Percentiles rank a stretch among this genome's conserved stretches.
Evolutionary conservation across 23 red algal species (phyloP).

Genomic region (Gracilaria caudata): DNA sequence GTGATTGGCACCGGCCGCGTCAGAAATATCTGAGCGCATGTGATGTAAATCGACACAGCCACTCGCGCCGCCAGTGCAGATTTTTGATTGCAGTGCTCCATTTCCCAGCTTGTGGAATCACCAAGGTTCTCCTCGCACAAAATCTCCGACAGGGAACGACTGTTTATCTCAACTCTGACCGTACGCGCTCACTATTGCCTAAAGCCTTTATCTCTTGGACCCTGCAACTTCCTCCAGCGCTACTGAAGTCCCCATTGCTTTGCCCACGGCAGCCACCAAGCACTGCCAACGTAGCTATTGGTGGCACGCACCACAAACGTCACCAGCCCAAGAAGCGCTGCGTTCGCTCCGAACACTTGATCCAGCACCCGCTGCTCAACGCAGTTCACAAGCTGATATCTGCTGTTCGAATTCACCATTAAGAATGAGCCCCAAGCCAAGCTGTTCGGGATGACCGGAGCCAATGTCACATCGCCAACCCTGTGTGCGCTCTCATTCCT

Average conservation of each 20-base stretch:
- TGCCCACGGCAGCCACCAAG: constrained; percentile 90
- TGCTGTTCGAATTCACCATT: constrained; percentile 66
- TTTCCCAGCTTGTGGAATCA: neutral
- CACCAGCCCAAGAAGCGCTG: constrained; percentile 36
- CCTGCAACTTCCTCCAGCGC: neutral
- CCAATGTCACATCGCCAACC: constrained; percentile 66
- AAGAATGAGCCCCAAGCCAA: constrained; percentile 88
- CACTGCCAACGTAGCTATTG: constrained; percentile 88
- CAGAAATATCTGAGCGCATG: constrained; percentile 23
- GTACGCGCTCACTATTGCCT: neutral
- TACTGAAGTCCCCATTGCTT: constrained; percentile 80
- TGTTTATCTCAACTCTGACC: neutral
- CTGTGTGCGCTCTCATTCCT: constrained; percentile 19
- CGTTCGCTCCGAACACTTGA: constrained; percentile 39
- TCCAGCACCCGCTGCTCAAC: constrained; percentile 80
- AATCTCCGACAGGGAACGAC: too few relatives aligned
- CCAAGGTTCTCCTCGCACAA: too few relatives aligned
- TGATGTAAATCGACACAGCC: constrained; percentile 1
- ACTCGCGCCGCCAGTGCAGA: neutral
- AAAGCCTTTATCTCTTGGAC: neutral
- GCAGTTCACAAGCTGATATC: constrained; percentile 83
- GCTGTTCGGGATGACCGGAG: constrained; percentile 78
- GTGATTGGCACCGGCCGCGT: constrained; percentile 4
- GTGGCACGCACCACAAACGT: constrained; percentile 73
- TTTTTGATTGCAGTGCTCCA: constrained; percentile 7